Evolutionary conservation across 257 asterid genomes (phyloP).

Genomic region (Forsythia viridissima): DNA sequence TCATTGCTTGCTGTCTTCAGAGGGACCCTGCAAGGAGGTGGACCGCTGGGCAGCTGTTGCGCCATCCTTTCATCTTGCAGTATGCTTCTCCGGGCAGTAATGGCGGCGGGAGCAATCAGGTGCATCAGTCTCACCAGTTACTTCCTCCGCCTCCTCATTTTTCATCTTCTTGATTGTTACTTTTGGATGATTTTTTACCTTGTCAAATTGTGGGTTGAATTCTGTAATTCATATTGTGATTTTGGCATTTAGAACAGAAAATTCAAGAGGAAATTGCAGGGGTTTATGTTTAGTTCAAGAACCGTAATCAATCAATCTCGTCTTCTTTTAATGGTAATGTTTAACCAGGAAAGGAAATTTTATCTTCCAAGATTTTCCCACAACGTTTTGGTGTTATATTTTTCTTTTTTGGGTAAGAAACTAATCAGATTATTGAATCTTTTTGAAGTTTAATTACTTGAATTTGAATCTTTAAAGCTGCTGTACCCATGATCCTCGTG

Average conservation of each 20-base stretch:
- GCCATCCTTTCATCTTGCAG: conserved; percentile 56
- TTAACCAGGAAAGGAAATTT: neutral
- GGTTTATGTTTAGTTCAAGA: neutral
- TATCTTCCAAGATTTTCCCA: neutral
- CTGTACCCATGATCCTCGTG: neutral
- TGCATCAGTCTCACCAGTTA: conserved; percentile 3
- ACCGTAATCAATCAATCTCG: neutral
- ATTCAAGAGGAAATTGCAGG: neutral
- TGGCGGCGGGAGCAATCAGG: neutral
- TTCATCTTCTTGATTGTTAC: neutral
- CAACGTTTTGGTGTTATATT: neutral
- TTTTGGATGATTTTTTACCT: neutral
- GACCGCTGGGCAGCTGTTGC: conserved; percentile 54
- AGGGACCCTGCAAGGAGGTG: conserved; percentile 53
- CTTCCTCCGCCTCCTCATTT: conserved; percentile 2
- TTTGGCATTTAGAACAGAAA: neutral
- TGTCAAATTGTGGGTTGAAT: neutral
- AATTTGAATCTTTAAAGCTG: neutral
- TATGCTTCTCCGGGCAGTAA: conserved; percentile 38
- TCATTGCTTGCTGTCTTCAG: conserved; percentile 62
- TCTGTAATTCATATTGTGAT: neutral
- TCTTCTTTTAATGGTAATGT: neutral
- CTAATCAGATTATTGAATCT: neutral
- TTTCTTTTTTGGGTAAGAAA: neutral
- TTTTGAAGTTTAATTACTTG: neutral